These are phyloP conservation scores for Kazachstania kunashirensis DNA, from an alignment of 805 yeast species.

Conservation along the genomic window DNA sequence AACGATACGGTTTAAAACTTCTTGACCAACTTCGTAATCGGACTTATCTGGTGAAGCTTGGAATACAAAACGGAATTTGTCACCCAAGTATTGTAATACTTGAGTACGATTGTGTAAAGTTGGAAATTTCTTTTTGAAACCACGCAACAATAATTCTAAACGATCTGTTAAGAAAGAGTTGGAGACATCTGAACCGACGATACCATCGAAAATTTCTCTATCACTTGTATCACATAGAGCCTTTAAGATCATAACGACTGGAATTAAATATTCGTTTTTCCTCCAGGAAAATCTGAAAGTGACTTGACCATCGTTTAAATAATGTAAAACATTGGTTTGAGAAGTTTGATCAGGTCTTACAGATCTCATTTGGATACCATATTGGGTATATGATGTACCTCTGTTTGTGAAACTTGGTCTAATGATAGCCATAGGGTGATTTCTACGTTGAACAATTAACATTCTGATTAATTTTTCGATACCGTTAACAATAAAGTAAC, in stretches of 20 bases:
- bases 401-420: slow-evolving; percentile 92
- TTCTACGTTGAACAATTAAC: slow-evolving; percentile 96
- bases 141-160: slow-evolving; percentile 81
- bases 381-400: slow-evolving; percentile 82
- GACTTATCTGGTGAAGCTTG: slow-evolving; percentile 81
- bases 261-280: slow-evolving; percentile 88
- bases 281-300: slow-evolving; percentile 96
- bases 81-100: slow-evolving; percentile 90
- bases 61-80: slow-evolving; percentile 88
- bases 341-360: slow-evolving; percentile 97
- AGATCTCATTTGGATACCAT: slow-evolving; percentile 87
- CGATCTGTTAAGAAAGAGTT: slow-evolving; percentile 97
- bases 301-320: slow-evolving; percentile 89
- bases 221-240: slow-evolving; percentile 87
- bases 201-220: slow-evolving; percentile 91
- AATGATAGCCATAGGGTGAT: slow-evolving; percentile 95
- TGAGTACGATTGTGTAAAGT: slow-evolving; percentile 70
- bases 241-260: slow-evolving; percentile 84
- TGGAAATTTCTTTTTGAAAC: slow-evolving; percentile 64
- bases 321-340: slow-evolving; percentile 94
- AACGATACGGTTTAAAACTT: slow-evolving; percentile 65
- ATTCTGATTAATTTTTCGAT: slow-evolving; percentile 92
- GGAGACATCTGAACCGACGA: slow-evolving; percentile 76
- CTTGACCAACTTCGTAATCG: slow-evolving; percentile 84
- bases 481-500: slow-evolving; percentile 93